Evolutionary conservation across 192 early-diverging fungal species (phyloP), one percentile per base, ranked within the genome.

Genomic region (Dimargaris xerosporica): DNA sequence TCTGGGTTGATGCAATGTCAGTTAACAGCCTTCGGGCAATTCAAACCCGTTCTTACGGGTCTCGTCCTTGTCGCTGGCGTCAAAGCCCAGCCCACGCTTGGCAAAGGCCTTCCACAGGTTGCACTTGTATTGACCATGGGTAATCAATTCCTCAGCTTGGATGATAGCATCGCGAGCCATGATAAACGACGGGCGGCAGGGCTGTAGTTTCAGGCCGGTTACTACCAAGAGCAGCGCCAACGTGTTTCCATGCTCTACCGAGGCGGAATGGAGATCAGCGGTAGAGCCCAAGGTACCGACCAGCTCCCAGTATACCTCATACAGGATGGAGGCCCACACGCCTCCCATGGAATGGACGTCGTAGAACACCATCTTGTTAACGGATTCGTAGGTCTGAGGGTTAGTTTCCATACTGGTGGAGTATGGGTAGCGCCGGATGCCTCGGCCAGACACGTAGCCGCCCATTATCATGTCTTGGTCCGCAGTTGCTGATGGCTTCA

Each of bases 11-110:
- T n/a, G n/a, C n/a, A n/a, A n/a, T n/a, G n/a, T n/a, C n/a, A n/a
- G n/a, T n/a, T n/a, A n/a, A n/a, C n/a, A n/a, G n/a, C n/a, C n/a
- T n/a, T n/a, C n/a, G n/a, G n/a, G n/a, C n/a, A n/a, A n/a, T n/a
- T n/a, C n/a, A n/a, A n/a, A n/a, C n/a, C n/a, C n/a, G n/a, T n/a
- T n/a, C n/a, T n/a, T n/a, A n/a, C n/a, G n/a, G n/a, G n/a, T n/a
- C n/a, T n/a, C n/a, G n/a, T n/a, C n/a, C n/a, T n/a, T n/a, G n/a
- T n/a, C n/a, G 23, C 17, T 25, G 19, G 93, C 92, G 55, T 78
- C 77, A 0, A 73, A 66, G 4, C 94, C 94, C 47, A 98, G 69
- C 25, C 94, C 94, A 52, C 94, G 84, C 70, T 89, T 92, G 21
- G 94, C 83, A 80, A 98, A 91, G 25, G 71, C 88, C 58, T 55